Conservation (phyloP, 805 yeast species). For the Yarrowia sp. region DNA sequence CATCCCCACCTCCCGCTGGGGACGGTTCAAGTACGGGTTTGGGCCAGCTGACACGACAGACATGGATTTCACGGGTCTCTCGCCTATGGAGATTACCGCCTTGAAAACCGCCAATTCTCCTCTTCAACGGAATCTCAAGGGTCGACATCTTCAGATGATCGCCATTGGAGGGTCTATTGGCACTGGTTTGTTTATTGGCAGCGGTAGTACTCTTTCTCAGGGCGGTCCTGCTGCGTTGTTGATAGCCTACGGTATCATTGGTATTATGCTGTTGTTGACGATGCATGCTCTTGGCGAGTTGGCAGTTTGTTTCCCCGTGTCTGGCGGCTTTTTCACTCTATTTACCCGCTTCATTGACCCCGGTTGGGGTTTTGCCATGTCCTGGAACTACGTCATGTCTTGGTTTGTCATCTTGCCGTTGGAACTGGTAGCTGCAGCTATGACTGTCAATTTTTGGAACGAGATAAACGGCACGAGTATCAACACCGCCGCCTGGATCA, state of each 20-base stretch:
- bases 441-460: slow-evolving; percentile 25
- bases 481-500: slow-evolving; percentile 27
- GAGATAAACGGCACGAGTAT: slow-evolving; percentile 16
- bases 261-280: slow-evolving; percentile 8
- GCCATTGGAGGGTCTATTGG: slow-evolving; percentile 62
- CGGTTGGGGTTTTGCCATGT: slow-evolving; percentile 69
- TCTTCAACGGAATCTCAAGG: slow-evolving; percentile 54
- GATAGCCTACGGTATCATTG: slow-evolving; percentile 15
- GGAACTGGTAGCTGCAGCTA: slow-evolving; percentile 64
- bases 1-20: background rate
- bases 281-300: slow-evolving; percentile 20
- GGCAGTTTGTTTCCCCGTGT: slow-evolving; percentile 56
- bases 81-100: slow-evolving; percentile 51
- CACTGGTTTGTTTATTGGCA: slow-evolving; percentile 63
- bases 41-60: slow-evolving; percentile 10
- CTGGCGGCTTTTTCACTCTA: slow-evolving; percentile 64
- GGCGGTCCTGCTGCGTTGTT: slow-evolving; percentile 15
- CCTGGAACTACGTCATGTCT: slow-evolving; percentile 70
- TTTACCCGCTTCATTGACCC: slow-evolving; percentile 66
- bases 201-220: background rate
- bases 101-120: slow-evolving; percentile 61
- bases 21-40: slow-evolving; percentile 9
- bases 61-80: slow-evolving; percentile 44
- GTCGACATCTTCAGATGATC: slow-evolving; percentile 46
- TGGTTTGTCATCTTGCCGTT: slow-evolving; percentile 67